Base-by-base conservation (phyloP, 2,329 filamentous ascomycete genomes). In the Verticillium dahliae region DNA sequence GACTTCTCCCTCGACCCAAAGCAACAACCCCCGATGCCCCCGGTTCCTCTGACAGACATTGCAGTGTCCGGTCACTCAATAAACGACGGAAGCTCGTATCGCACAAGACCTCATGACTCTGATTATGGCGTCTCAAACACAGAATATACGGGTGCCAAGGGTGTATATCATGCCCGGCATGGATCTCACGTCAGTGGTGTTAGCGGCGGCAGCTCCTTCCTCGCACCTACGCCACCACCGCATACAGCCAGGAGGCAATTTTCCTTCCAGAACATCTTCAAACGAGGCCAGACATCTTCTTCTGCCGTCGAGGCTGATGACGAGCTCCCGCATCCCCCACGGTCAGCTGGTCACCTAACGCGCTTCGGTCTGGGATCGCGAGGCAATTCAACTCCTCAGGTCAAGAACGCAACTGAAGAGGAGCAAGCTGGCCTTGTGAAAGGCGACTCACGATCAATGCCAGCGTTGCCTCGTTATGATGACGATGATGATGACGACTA, bases 251-350 rank as follows among this genome's bases (percentile, higher is more conserved):
- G 80, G 66, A 84, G 94, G 63, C 91, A 97, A 71, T 99, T 98
- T 76, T 96, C 91, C 18, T 98, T 98, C 80, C 89, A 93, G 66
- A 92, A 90, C 66, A 86, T 97, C 59, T 95, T 97, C 74, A 78
- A 79, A 63, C 83, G 87, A 58, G 76, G 81, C 66, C 80, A 79
- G 66, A 65, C 69, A 57, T 67, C 63, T 70, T 63, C 71, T 72
- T 62, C 67, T 38, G 59, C 66, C 4, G 63, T 66, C 6, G 61
- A 58, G 31, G 38, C 58, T 10, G 69, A 72, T 18, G 65, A 68
- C 62, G 66, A 65, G 52, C 68, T 67, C 60, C 71, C 56, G 59
- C 59, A 62, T 41, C 61, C 66, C 9, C 22, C 57, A 57, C 22
- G 56, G 58, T 58, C 62, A 60, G 22, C 66, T 67, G 6, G 55